Conservation (phyloP, 148 eudicot species). For the Selenicereus undatus region DNA sequence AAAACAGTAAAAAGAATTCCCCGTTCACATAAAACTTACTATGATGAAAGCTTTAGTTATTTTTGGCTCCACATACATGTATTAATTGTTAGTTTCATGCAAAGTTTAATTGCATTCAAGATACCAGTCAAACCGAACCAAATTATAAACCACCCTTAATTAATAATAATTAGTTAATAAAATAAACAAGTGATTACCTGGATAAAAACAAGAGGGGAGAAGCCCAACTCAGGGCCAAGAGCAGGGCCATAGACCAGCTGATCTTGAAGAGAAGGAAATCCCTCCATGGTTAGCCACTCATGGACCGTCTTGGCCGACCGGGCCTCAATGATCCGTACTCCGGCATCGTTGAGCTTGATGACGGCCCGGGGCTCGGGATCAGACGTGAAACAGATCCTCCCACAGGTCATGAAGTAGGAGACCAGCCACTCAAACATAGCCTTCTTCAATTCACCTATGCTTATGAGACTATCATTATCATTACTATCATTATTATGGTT, state of each 20-base stretch:
- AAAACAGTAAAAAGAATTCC: too few species aligned
- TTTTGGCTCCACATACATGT: too few species aligned
- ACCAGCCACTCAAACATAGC: conserved; percentile 38
- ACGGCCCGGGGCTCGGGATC: conserved; percentile 34
- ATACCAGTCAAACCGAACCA: too few species aligned
- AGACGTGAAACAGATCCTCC: conserved; percentile 42
- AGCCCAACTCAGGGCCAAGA: conserved; percentile 55
- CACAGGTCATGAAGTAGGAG: conserved; percentile 33
- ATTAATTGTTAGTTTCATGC: too few species aligned
- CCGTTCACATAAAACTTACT: too few species aligned
- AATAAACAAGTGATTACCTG: conserved; percentile 35
- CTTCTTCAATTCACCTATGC: conserved; percentile 32
- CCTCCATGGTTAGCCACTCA: conserved; percentile 44
- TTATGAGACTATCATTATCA: background rate
- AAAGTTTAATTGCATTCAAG: too few species aligned
- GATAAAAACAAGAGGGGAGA: conserved; percentile 53
- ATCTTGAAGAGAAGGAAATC: conserved; percentile 22
- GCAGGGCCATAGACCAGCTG: conserved; percentile 37
- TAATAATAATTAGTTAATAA: too few species aligned
- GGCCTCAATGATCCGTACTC: conserved; percentile 57
- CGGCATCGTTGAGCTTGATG: conserved; percentile 64
- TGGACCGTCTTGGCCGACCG: conserved; percentile 35
- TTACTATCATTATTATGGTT: background rate
- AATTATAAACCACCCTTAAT: too few species aligned
- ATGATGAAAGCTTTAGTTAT: too few species aligned